Base-by-base conservation (phyloP, 1,139 yeast genomes). In the Eremothecium cymbalariae region DNA sequence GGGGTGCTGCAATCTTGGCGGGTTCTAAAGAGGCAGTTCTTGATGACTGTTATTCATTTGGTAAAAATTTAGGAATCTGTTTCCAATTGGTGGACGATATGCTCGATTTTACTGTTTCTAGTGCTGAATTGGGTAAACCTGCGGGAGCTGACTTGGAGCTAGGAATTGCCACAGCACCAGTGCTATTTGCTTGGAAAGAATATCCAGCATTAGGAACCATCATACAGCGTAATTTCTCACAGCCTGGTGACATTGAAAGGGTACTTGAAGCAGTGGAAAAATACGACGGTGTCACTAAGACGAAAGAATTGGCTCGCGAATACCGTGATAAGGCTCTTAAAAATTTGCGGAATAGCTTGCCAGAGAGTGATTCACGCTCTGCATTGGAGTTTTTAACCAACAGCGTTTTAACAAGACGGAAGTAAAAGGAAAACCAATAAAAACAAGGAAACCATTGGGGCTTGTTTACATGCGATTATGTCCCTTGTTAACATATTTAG, bases 121-220 rank as follows among this genome's bases (percentile, higher is more conserved):
- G 85, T 20, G 72, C 72, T 21, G 74, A 82, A 34, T 65, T 90
- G 41, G 98, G 98, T 25, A 90, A 90, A 59, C 98, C 98, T 8
- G 80, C 94, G 15, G 94, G 88, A 50, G 97, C 96, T 2, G 98
- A 90, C 60, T 69, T 90, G 48, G 78, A 88, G 57, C 68, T 90
- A 32, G 99, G 99, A 0, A 69, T 90, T 44, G 97, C 97, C 1
- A 90, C 99, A 1, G 97, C 97, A 0, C 99, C 99, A 2, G 88
- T 90, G 4, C 65, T 90, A 38, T 90, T 72, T 62, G 97, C 98
- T 2, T 90, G 98, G 98, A 77, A 74, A 51, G 75, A 80, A 55
- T 76, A 74, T 50, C 94, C 95, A 1, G 82, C 78, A 42, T 65
- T 90, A 36, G 97, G 96, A 2, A 77, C 74, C 20, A 62, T 88